A percentile compares a stretch with the other conserved stretches of the same genome.
Conservation (phyloP, 768 basidiomycete genomes). For the Mycena sanguinolenta region DNA sequence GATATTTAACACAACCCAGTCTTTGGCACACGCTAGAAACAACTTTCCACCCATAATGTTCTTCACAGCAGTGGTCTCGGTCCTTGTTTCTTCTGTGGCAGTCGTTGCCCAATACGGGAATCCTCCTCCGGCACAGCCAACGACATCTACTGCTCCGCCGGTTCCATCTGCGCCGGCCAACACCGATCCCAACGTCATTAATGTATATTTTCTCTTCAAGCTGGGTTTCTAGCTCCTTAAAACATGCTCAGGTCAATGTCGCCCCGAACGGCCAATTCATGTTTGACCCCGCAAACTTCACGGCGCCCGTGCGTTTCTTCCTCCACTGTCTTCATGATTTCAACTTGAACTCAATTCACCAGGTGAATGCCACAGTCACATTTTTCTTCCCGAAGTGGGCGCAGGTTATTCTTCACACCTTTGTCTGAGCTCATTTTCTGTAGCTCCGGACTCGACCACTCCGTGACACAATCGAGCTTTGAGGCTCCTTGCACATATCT, state of each 20-base stretch:
- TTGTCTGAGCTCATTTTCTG: slow-evolving; percentile 30
- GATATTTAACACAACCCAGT: slow-evolving; percentile 13
- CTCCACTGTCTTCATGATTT: no score
- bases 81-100: slow-evolving; percentile 39
- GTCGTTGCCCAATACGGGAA: slow-evolving; percentile 52
- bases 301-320: slow-evolving; percentile 44
- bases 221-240: not conserved
- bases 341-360: no score
- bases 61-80: slow-evolving; percentile 43
- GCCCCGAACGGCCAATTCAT: slow-evolving; percentile 51
- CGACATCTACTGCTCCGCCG: slow-evolving; percentile 44
- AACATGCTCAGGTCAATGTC: slow-evolving; percentile 58
- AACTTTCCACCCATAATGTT: slow-evolving; percentile 41
- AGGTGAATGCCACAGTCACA: slow-evolving; percentile 61
- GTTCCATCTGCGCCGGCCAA: slow-evolving; percentile 57
- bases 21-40: not conserved
- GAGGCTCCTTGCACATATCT: slow-evolving; percentile 65
- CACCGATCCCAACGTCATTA: slow-evolving; percentile 52
- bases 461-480: slow-evolving; percentile 50
- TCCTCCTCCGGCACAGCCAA: slow-evolving; percentile 31
- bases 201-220: slow-evolving; percentile 15
- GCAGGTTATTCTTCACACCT: not conserved
- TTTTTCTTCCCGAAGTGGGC: slow-evolving; percentile 66
- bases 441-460: slow-evolving; percentile 58
- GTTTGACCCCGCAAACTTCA: slow-evolving; percentile 62